Percentiles rank a stretch among this genome's conserved stretches.
phyloP scores from a whole-genome alignment of 192 early-diverging fungal species.

The Diversispora epigaea region DNA sequence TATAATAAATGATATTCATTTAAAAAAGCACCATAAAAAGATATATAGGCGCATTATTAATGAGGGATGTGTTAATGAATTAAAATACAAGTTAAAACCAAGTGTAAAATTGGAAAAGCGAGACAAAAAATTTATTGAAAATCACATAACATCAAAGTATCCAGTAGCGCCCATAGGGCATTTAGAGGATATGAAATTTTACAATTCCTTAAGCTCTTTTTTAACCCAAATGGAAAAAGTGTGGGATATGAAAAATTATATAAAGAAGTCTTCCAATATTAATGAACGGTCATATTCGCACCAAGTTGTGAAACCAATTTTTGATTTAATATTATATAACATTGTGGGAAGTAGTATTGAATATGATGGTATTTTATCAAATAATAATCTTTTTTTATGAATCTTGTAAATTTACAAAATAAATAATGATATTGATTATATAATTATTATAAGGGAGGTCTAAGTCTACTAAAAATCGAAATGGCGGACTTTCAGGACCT shows the following conservation, averaged over 20 bases:
- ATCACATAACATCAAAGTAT: too few species aligned
- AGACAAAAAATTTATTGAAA: too few species aligned
- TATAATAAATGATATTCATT: not conserved
- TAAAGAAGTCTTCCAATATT: not conserved
- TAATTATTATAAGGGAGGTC: too few species aligned
- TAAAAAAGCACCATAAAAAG: not conserved
- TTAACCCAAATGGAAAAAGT: too few species aligned
- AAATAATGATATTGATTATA: too few species aligned
- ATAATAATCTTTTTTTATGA: not conserved
- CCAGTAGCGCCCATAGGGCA: too few species aligned
- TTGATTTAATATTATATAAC: not conserved
- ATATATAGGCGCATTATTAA: not conserved
- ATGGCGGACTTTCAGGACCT: not conserved
- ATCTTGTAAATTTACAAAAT: not conserved
- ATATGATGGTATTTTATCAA: conserved; percentile 4
- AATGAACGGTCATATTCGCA: conserved; percentile 1
- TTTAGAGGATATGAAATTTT: too few species aligned
- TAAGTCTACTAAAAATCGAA: conserved; percentile 10
- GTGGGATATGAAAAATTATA: too few species aligned
- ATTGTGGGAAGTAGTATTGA: conserved; percentile 5
- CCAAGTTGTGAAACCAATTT: not conserved
- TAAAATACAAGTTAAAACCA: not conserved
- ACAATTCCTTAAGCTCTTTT: too few species aligned
- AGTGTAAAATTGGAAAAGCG: too few species aligned
- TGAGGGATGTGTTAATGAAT: too few species aligned